Base-by-base conservation (phyloP, 2,329 filamentous ascomycete species). In the Ceratocystis papillata region DNA sequence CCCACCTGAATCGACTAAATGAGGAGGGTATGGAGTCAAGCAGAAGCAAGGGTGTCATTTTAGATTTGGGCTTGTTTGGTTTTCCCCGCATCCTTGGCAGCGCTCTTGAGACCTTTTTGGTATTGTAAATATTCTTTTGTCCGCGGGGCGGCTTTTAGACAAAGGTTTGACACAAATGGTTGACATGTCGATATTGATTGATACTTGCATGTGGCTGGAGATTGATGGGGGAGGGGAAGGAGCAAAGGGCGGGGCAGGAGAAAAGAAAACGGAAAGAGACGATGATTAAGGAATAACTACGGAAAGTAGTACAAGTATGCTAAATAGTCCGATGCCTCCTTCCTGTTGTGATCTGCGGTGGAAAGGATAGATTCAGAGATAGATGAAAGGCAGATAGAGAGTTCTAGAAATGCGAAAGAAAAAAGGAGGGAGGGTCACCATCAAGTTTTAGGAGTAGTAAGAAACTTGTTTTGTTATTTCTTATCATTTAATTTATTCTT, bases 11-110 rank as follows among this genome's bases (percentile, higher is more conserved):
- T 53, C 48, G 8, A 12, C 28, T 17, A 30, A 17, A 57, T 33
- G 53, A 30, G 53, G 53, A 20, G 48, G 48, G 3, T 25, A 53
- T 30, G 28, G 28, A 57, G 7, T 17, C 22, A 30, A 22, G 20
- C 53, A 57, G 20, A 57, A 57, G 25, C 28, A 57, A 28, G 53
- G 53, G 53, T 12, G 0, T 57, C 53, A 57, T 28, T 22, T 15
- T 28, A 33, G 15, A 22, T 25, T 3, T 17, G 30, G 53, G 53
- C 25, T 33, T 25, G 12, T 57, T n/a, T 57, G 20, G 25, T 17
- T 57, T 57, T 57, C 53, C 53, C 53, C 53, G 53, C 53, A 57
- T 33, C 53, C 53, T 41, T 57, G 28, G 53, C 28, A 30, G 28
- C 25, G 17, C 53, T 25, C 53, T 33, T 57, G 53, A 15, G 53